Conservation (phyloP, 805 yeast species). For the Dipodascus albidus region DNA sequence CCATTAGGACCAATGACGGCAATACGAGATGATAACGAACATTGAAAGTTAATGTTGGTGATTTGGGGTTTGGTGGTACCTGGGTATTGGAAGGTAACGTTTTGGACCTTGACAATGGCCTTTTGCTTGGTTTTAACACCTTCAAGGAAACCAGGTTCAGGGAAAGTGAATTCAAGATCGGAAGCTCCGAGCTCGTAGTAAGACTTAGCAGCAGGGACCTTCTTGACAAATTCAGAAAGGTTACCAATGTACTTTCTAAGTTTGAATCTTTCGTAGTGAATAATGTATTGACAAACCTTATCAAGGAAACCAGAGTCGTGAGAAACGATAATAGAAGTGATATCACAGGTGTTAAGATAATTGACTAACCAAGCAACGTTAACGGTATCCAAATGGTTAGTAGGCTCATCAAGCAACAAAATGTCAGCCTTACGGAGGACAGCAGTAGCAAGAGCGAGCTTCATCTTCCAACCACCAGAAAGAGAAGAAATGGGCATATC, state of each 20-base stretch:
- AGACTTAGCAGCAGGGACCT: slow-evolving; percentile 97
- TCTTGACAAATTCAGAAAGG: slow-evolving; percentile 96
- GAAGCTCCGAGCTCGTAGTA: slow-evolving; percentile 99
- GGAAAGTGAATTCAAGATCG: slow-evolving; percentile 93
- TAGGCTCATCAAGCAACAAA: slow-evolving; percentile 97
- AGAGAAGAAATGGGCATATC: slow-evolving; percentile 88
- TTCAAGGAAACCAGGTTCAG: slow-evolving; percentile 99
- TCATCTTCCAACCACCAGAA: slow-evolving; percentile 99
- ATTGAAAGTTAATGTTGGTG: slow-evolving; percentile 87
- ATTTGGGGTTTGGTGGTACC: slow-evolving; percentile 97
- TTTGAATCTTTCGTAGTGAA: slow-evolving; percentile 99
- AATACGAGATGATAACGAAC: slow-evolving; percentile 98
- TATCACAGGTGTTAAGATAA: slow-evolving; percentile 98
- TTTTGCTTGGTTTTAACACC: slow-evolving; percentile 99
- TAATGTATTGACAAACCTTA: slow-evolving; percentile 93
- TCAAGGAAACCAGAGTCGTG: slow-evolving; percentile 99
- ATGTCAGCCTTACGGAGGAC: slow-evolving; percentile 97
- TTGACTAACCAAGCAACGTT: slow-evolving; percentile 99
- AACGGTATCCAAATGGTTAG: slow-evolving; percentile 99
- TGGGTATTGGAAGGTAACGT: slow-evolving; percentile 99
- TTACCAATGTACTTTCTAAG: slow-evolving; percentile 99
- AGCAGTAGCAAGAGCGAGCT: slow-evolving; percentile 98
- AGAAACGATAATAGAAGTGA: slow-evolving; percentile 96
- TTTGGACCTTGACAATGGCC: slow-evolving; percentile 96
- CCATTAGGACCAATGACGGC: slow-evolving; percentile 99